Evolutionary conservation across 1,284 basidiomycete species (phyloP).

Genomic region (Fomitopsis betulina): DNA sequence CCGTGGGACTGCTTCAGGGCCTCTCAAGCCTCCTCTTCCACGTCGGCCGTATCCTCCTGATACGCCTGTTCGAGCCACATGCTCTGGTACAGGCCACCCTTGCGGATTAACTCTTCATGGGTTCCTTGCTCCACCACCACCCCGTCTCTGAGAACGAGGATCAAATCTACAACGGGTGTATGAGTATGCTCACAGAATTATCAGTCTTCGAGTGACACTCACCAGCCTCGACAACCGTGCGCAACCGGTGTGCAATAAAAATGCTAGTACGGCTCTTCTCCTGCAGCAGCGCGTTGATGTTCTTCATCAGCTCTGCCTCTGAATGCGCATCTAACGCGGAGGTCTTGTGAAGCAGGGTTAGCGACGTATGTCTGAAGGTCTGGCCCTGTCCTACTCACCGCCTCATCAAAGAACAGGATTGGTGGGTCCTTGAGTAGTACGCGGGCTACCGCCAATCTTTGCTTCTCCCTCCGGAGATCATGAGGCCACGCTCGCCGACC

Average conservation of each 20-base stretch:
- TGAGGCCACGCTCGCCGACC: constrained; percentile 93
- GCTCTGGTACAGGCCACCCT: constrained; percentile 72
- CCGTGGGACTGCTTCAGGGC: neutral
- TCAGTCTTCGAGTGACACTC: constrained; percentile 22
- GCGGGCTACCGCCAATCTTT: constrained; percentile 90
- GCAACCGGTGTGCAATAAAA: constrained; percentile 90
- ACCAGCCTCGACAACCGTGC: constrained; percentile 89
- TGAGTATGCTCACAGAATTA: constrained; percentile 7
- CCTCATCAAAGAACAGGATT: constrained; percentile 97
- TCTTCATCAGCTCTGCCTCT: constrained; percentile 92
- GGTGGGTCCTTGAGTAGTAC: constrained; percentile 91
- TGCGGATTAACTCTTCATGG: constrained; percentile 76
- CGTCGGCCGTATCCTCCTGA: constrained; percentile 11
- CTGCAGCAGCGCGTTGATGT: constrained; percentile 80
- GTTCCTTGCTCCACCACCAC: constrained; percentile 88
- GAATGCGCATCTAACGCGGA: constrained; percentile 94
- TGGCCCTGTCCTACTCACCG: constrained; percentile 49
- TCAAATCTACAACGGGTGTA: constrained; percentile 53
- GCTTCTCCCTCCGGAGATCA: constrained; percentile 99
- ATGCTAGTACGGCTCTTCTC: constrained; percentile 85
- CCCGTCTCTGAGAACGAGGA: constrained; percentile 87
- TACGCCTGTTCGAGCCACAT: constrained; percentile 84
- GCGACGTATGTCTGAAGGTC: neutral
- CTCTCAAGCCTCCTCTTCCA: neutral
- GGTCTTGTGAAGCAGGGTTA: constrained; percentile 47